phyloP scores from a whole-genome alignment of 371 early-diverging fungal species.

The Lichtheimia corymbifera region DNA sequence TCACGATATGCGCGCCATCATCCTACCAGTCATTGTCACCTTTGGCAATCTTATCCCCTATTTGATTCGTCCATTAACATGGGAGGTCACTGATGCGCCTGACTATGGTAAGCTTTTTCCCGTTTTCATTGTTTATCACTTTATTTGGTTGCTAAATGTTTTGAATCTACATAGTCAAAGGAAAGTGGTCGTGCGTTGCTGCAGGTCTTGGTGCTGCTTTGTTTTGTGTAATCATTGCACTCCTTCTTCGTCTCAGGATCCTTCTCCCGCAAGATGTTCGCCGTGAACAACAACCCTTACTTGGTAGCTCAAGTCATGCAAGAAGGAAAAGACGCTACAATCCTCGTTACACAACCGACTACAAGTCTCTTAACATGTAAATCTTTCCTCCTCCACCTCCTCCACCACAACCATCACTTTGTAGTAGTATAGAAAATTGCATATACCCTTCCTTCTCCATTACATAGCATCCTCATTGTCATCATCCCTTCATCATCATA shows the following conservation, averaged over 20 bases:
- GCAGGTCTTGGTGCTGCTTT: constrained; percentile 8
- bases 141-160: neutral
- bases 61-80: constrained; percentile 5
- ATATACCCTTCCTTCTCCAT: no score
- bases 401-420: no score
- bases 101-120: constrained; percentile 6
- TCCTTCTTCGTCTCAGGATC: neutral
- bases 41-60: constrained; percentile 7
- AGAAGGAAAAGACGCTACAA: no score
- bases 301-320: neutral
- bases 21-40: constrained; percentile 5
- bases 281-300: constrained; percentile 4
- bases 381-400: no score
- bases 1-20: constrained; percentile 7
- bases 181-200: neutral
- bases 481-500: no score
- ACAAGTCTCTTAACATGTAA: no score
- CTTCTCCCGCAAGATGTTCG: constrained; percentile 7
- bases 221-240: constrained; percentile 2
- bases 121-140: neutral
- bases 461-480: no score
- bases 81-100: constrained; percentile 13
- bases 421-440: no score
- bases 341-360: no score
- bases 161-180: neutral